phyloP scores from a whole-genome alignment of 192 early-diverging fungal species.

The Backusella tarrabulga region DNA sequence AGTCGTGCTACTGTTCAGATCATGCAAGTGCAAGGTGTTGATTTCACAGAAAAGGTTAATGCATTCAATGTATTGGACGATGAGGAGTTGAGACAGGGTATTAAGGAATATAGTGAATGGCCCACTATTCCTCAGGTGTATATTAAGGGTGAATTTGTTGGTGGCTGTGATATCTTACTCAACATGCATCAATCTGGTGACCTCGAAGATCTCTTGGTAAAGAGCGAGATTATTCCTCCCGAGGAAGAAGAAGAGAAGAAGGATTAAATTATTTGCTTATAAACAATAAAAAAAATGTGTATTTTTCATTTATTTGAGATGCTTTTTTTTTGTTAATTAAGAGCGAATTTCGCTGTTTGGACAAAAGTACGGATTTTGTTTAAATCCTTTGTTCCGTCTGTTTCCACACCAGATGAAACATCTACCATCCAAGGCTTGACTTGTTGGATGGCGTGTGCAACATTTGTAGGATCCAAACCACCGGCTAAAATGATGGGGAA shows the following conservation, averaged over 20 bases:
- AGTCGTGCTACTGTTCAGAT: conserved; percentile 92
- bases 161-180: conserved; percentile 92
- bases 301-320: conserved; percentile 1
- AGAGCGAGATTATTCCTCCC: conserved; percentile 49
- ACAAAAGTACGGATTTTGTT: conserved; percentile 77
- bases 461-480: conserved; percentile 84
- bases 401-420: conserved; percentile 92
- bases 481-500: conserved; percentile 89
- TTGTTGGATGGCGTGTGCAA: conserved; percentile 63
- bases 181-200: conserved; percentile 93
- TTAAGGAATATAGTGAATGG: conserved; percentile 92
- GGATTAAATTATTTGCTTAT: conserved; percentile 13
- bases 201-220: conserved; percentile 78
- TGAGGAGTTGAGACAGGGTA: conserved; percentile 82
- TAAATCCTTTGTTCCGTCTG: conserved; percentile 75
- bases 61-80: conserved; percentile 87
- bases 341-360: conserved; percentile 49
- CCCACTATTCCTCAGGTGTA: conserved; percentile 98
- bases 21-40: conserved; percentile 78
- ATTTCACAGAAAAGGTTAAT: conserved; percentile 59
- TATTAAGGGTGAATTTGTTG: conserved; percentile 95
- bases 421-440: conserved; percentile 87
- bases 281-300: not conserved
- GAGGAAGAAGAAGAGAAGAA: conserved; percentile 24
- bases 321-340: not conserved